phyloP scores from a whole-genome alignment of 345 rosid species.

The Gossypium bickii region DNA sequence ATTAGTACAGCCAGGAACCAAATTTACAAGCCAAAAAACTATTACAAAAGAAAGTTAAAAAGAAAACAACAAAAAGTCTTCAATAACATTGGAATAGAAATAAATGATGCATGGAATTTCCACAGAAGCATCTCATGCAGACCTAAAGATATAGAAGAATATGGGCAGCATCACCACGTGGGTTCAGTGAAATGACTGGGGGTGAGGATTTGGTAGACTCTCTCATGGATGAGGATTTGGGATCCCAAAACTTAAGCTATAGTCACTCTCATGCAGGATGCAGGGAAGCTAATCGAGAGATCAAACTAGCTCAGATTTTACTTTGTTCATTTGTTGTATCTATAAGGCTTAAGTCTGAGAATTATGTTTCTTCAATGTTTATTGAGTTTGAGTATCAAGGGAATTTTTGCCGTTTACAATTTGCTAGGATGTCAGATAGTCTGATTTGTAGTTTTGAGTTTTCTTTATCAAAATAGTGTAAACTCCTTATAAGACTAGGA shows the following conservation, averaged over 20 bases:
- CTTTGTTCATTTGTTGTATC: background rate
- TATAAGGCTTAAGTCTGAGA: background rate
- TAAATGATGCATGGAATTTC: background rate
- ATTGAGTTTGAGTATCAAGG: background rate
- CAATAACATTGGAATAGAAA: background rate
- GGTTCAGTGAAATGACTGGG: background rate
- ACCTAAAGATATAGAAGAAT: background rate
- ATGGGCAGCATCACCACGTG: background rate
- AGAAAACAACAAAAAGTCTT: constrained; percentile 8
- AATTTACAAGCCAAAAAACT: background rate
- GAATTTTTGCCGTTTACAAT: background rate
- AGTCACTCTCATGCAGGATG: background rate
- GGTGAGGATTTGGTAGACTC: background rate
- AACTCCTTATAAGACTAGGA: background rate
- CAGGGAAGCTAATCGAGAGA: background rate
- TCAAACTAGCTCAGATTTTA: background rate
- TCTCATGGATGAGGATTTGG: background rate
- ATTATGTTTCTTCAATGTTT: background rate
- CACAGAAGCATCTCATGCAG: background rate
- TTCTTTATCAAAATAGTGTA: background rate
- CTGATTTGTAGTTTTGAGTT: background rate
- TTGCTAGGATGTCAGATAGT: background rate
- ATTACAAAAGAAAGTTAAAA: background rate
- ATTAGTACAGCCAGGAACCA: constrained; percentile 16
- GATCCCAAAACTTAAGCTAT: background rate